Evolutionary conservation across 2,329 filamentous ascomycete genomes (phyloP).

Genomic region (Monilinia vaccinii-corymbosi): DNA sequence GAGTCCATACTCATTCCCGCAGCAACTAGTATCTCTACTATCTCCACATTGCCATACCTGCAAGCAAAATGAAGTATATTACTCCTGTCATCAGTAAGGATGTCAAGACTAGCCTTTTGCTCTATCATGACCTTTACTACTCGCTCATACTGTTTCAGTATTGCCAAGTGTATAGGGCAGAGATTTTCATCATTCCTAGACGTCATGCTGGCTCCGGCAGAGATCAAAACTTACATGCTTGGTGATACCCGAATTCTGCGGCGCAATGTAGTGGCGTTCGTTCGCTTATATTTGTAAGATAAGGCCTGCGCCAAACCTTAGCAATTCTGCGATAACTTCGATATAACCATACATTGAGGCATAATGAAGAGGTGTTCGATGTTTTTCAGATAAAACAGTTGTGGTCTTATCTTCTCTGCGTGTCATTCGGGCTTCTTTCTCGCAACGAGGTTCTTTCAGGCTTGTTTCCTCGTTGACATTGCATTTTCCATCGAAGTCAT

Average conservation of each 20-base stretch:
- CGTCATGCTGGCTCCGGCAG: neutral
- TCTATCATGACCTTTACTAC: neutral
- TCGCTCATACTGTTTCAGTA: rapidly evolving
- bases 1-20: neutral
- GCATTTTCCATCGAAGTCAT: neutral
- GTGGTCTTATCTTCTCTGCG: neutral
- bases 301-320: neutral
- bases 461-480: neutral
- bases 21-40: neutral
- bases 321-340: neutral
- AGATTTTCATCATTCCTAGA: neutral
- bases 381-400: neutral
- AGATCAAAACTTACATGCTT: neutral
- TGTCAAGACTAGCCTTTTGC: neutral
- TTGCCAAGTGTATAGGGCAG: neutral
- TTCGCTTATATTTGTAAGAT: neutral
- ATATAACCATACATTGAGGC: neutral
- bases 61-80: neutral
- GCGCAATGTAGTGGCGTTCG: neutral
- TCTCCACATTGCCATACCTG: neutral
- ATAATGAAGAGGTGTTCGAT: neutral
- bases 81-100: neutral
- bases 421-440: neutral
- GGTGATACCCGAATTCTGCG: neutral
- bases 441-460: neutral